Conservation (phyloP, 805 yeast species). For the Candida pini region DNA sequence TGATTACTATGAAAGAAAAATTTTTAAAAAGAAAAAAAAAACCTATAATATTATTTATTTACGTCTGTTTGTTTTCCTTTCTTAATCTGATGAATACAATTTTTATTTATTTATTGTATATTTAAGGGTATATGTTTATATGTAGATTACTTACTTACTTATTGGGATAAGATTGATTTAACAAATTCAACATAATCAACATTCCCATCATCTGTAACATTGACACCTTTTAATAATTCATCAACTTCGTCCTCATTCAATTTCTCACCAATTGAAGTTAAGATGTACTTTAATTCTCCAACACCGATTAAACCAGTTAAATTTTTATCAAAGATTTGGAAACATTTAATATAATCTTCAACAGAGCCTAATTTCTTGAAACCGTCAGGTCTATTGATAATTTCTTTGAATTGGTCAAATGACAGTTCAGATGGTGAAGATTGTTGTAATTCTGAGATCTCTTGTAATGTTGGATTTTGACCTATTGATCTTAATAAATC, state of each 20-base stretch:
- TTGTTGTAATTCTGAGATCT: slow-evolving; percentile 57
- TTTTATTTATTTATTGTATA: no score
- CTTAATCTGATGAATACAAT: no score
- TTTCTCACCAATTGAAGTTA: slow-evolving; percentile 95
- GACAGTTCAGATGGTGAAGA: slow-evolving; percentile 42
- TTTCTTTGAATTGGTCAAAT: slow-evolving; percentile 68
- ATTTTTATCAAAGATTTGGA: slow-evolving; percentile 97
- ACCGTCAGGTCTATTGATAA: slow-evolving; percentile 82
- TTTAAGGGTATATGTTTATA: background rate
- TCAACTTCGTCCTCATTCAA: slow-evolving; percentile 87
- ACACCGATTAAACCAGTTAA: slow-evolving; percentile 94
- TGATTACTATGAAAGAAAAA: background rate
- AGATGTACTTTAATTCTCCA: slow-evolving; percentile 91
- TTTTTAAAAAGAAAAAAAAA: no score
- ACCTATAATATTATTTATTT: no score
- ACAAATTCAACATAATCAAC: slow-evolving; percentile 95
- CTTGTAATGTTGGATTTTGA: slow-evolving; percentile 94
- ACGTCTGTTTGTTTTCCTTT: no score
- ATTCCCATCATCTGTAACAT: slow-evolving; percentile 87
- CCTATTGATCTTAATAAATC: slow-evolving; percentile 96
- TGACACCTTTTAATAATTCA: slow-evolving; percentile 92
- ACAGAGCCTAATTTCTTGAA: slow-evolving; percentile 85
- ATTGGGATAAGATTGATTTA: slow-evolving; percentile 88
- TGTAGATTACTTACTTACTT: slow-evolving; percentile 19
- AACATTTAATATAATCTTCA: slow-evolving; percentile 88